Conservation (phyloP, 208 protist genomes). For the Endotrypanum monterogeii region DNA sequence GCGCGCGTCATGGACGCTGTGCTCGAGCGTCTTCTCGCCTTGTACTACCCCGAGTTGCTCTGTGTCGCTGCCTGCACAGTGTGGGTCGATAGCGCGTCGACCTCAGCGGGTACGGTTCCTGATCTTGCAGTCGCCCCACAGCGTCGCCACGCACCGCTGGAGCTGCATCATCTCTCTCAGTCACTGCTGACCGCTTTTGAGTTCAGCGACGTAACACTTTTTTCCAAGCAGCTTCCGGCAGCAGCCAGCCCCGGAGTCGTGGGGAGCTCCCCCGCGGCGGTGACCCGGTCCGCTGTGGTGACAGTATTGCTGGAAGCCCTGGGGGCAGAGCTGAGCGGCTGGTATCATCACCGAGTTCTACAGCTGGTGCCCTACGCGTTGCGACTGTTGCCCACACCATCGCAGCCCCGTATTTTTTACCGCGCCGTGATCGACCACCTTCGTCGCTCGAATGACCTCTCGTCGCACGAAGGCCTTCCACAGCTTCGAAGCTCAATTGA, state of each 20-base stretch:
- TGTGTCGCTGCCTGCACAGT: neutral
- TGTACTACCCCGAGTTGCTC: conserved; percentile 40
- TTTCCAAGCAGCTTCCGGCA: conserved; percentile 9
- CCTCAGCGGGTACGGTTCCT: neutral
- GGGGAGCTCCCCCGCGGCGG: neutral
- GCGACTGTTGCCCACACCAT: conserved; percentile 41
- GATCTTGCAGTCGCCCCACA: neutral
- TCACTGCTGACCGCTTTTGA: conserved; percentile 13
- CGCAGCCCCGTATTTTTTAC: conserved; percentile 47
- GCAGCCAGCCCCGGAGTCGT: neutral
- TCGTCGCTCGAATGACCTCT: conserved; percentile 50
- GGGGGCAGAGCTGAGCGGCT: conserved; percentile 23
- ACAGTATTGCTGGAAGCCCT: conserved; percentile 18
- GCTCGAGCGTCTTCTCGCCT: conserved; percentile 35
- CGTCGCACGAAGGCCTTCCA: conserved; percentile 38
- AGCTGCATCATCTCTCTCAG: conserved; percentile 28
- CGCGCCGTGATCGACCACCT: conserved; percentile 47
- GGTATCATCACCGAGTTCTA: conserved; percentile 41
- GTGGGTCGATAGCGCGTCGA: neutral
- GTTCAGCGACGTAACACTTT: conserved; percentile 29
- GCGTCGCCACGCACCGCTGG: conserved; percentile 2
- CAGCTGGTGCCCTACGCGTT: conserved; percentile 34
- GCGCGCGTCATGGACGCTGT: conserved; percentile 52
- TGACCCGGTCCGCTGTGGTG: neutral
- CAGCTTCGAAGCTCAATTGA: conserved; percentile 45